Base-by-base conservation (phyloP, 768 basidiomycete species). In the Dendrothele bispora region DNA sequence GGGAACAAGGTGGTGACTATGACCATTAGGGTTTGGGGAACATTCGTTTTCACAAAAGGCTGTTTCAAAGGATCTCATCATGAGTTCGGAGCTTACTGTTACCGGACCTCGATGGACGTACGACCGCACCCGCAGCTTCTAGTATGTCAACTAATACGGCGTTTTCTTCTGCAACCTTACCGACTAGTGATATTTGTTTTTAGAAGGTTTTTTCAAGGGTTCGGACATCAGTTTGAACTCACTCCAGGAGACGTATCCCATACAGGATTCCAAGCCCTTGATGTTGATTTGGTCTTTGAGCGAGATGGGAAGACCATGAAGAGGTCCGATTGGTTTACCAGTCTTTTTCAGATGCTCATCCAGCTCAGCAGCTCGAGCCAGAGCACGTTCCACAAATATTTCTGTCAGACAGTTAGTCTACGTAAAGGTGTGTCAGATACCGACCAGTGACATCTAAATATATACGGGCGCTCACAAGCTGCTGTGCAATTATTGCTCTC, bases 321-420 rank as follows among this genome's bases (percentile, higher is more conserved):
- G 69, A 3, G 86, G 84, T 0, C 91, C 91, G 1, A 86, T 67
- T 2, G 78, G 66, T 50, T 75, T 75, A 20, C 90, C 91, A 0
- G 82, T 91, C 50, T 57, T 66, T 55, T 71, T 72, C 35, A 88
- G 63, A 51, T 80, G 65, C 4, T 76, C 78, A 55, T 93, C 91
- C 4, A 92, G 71, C 58, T 82, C 74, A 14, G 73, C 64, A 2
- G 91, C 91, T 8, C 82, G 73, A 12, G 64, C 67, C 4, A 89
- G 68, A 1, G 86, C 91, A 4, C 76, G 73, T 21, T 91, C 84
- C 43, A 90, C 75, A 56, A 88, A 90, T n/a, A 90, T 82, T 62
- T 91, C 89, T 0, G 89, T 91, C 29, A 92, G 60, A 60, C 91
- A 91, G 54, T 91, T 91, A 5, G 81, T 82, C 87, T 89, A 26